Conservation (phyloP, 2,329 filamentous ascomycete species). For the Celoporthe dispersa region DNA sequence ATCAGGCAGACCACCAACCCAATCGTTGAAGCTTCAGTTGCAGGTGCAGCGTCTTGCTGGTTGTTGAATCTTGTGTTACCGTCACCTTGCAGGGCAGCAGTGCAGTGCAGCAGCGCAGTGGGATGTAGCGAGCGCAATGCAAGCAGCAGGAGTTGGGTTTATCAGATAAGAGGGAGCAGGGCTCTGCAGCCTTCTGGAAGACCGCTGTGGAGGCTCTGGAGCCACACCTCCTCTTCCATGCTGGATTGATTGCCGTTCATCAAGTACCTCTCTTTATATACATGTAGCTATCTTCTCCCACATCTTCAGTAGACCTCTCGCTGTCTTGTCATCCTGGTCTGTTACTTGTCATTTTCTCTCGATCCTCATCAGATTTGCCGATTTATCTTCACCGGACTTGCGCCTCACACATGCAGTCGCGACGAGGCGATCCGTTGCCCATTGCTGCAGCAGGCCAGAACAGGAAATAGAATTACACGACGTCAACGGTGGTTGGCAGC, state of each 20-base stretch:
- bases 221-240: not conserved
- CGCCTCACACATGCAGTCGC: not conserved
- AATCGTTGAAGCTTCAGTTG: conserved; percentile 9
- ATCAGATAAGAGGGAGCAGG: conserved; percentile 9
- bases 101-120: not conserved
- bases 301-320: not conserved
- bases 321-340: not conserved
- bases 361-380: conserved; percentile 3
- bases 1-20: not conserved
- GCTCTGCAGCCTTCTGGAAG: not conserved
- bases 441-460: conserved; percentile 13
- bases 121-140: not conserved
- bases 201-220: not conserved
- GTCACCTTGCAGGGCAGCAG: conserved; percentile 1
- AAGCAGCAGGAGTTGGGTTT: conserved; percentile 1
- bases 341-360: not conserved
- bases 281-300: not conserved
- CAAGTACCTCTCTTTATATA: not conserved
- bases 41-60: not conserved
- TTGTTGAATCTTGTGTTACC: conserved; percentile 12
- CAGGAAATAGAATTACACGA: conserved; percentile 16
- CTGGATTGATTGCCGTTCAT: not conserved
- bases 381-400: not conserved
- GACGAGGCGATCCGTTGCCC: conserved; percentile 14
- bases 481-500: conserved; percentile 7